Conservation (phyloP, 148 eudicot species). For the Salicornia ramosissima region DNA sequence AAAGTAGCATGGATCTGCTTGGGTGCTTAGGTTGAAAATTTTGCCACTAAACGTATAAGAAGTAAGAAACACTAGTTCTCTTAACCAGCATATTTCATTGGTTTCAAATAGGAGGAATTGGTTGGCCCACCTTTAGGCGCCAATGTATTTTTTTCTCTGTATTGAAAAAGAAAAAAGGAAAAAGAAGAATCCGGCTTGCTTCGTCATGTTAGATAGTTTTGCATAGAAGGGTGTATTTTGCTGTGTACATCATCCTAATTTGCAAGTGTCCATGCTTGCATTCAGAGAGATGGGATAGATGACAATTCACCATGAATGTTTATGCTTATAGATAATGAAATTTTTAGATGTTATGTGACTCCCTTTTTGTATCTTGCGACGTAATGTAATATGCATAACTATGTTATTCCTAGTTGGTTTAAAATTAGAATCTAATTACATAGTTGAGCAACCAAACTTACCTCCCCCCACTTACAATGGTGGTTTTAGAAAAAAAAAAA, state of each 20-base stretch:
- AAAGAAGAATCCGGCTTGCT: background rate
- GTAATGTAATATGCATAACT: background rate
- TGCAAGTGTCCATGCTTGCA: background rate
- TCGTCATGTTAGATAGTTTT: constrained; percentile 5
- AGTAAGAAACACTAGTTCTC: background rate
- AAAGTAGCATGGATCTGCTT: constrained; percentile 14
- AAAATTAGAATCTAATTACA: no score
- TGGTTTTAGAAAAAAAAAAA: no score
- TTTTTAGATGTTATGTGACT: background rate
- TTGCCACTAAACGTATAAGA: constrained; percentile 16
- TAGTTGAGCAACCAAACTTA: no score
- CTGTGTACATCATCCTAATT: constrained; percentile 5
- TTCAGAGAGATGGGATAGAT: background rate
- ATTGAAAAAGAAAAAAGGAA: no score
- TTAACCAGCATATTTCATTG: constrained; percentile 11
- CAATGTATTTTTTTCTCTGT: no score
- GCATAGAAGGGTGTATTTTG: constrained; percentile 1
- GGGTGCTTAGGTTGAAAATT: background rate
- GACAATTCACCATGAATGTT: background rate
- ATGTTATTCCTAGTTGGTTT: constrained; percentile 2
- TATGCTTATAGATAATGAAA: background rate
- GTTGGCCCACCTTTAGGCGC: no score
- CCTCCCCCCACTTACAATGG: no score
- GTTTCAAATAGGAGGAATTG: constrained; percentile 13
- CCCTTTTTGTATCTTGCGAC: background rate